These are phyloP conservation scores for Suillus discolor DNA, from an alignment of 768 basidiomycete species.

Conservation along the genomic window DNA sequence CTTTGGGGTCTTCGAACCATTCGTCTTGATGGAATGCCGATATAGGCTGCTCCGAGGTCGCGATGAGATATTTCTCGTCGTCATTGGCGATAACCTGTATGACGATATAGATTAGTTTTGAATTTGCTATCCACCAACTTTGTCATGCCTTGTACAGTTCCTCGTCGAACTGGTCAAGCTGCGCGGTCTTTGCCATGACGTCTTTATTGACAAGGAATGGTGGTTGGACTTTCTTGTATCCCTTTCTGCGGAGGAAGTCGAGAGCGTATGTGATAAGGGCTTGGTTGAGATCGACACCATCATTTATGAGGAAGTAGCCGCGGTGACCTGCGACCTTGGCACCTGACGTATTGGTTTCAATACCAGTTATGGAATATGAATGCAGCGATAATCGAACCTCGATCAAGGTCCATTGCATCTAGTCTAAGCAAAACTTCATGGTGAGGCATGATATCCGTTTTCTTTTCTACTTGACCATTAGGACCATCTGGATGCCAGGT, in stretches of 20 bases:
- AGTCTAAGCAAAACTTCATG: constrained; percentile 94
- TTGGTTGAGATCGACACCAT: constrained; percentile 97
- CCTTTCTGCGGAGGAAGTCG: constrained; percentile 81
- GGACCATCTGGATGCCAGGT: constrained; percentile 88
- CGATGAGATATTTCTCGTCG: constrained; percentile 98
- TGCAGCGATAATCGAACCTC: constrained; percentile 51
- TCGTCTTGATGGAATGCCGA: constrained; percentile 95
- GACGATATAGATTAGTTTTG: constrained; percentile 1
- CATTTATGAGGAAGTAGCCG: constrained; percentile 94
- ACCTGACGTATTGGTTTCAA: constrained; percentile 45
- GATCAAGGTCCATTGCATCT: constrained; percentile 96
- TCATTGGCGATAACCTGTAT: constrained; percentile 81
- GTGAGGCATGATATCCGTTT: constrained; percentile 87
- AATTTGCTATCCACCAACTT: neutral
- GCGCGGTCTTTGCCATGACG: constrained; percentile 96
- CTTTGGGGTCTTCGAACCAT: constrained; percentile 94
- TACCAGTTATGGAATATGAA: neutral
- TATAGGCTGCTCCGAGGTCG: constrained; percentile 98
- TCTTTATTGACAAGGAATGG: constrained; percentile 99
- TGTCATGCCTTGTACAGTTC: constrained; percentile 89
- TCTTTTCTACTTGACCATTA: constrained; percentile 69
- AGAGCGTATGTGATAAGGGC: constrained; percentile 94
- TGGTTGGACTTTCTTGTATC: constrained; percentile 93
- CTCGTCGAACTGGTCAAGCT: constrained; percentile 98
- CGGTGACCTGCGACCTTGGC: constrained; percentile 94